These are phyloP conservation scores for Aegilops sharonensis DNA, from an alignment of 176 grass and related monocot species.

Conservation along the genomic window DNA sequence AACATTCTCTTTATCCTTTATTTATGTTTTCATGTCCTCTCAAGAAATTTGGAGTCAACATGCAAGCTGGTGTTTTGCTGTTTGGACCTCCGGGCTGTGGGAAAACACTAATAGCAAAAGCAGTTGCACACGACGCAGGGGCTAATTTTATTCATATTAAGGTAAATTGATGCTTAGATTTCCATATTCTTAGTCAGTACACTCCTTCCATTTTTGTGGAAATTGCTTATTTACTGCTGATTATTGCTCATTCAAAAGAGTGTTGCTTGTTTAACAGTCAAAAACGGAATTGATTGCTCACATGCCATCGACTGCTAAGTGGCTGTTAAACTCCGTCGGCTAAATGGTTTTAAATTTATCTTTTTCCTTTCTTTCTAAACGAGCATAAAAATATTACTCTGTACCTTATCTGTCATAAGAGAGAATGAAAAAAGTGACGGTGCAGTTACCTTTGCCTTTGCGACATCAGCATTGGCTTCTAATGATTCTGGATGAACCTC, in stretches of 20 bases:
- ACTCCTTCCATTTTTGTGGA: neutral
- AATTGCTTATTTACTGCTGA: neutral
- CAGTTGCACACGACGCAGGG: constrained; percentile 91
- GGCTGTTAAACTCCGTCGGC: neutral
- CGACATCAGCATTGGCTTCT: too few species aligned
- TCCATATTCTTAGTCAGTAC: neutral
- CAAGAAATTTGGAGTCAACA: constrained; percentile 74
- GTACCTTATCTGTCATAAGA: too few species aligned
- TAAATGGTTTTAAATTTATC: neutral
- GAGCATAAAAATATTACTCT: too few species aligned
- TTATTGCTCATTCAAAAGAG: neutral
- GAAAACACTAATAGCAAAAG: constrained; percentile 99
- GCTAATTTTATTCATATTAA: constrained; percentile 96
- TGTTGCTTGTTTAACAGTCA: neutral
- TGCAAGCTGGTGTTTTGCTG: constrained; percentile 80
- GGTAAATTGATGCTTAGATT: constrained; percentile 38
- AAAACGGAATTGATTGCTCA: neutral
- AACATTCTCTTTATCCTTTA: neutral
- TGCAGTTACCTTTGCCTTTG: too few species aligned
- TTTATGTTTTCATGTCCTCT: neutral
- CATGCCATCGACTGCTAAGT: neutral
- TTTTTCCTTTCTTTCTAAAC: too few species aligned
- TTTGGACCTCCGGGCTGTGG: constrained; percentile 94
- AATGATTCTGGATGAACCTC: too few species aligned
- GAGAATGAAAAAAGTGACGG: too few species aligned